phyloP scores from a whole-genome alignment of 2,329 filamentous ascomycete genomes.

The Stagonosporopsis cucurbitacearum region DNA sequence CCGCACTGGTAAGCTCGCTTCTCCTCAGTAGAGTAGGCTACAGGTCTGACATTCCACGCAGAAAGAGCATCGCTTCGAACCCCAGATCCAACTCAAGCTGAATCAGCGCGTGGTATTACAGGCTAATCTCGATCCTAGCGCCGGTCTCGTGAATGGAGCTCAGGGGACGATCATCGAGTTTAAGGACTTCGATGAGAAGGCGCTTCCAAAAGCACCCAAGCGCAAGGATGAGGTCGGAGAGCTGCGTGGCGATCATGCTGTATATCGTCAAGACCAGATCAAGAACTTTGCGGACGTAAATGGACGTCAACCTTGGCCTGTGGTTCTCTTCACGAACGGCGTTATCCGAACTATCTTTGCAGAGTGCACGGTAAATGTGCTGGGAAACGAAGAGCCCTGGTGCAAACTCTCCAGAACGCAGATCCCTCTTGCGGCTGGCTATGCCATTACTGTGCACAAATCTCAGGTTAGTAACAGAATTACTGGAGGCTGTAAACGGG shows the following conservation, averaged over 20 bases:
- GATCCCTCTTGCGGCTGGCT: constrained; percentile 65
- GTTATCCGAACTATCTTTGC: constrained; percentile 56
- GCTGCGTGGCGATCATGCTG: constrained; percentile 47
- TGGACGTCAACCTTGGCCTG: constrained; percentile 53
- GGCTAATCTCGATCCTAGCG: constrained; percentile 53
- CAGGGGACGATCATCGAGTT: constrained; percentile 47
- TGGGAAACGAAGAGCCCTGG: constrained; percentile 56
- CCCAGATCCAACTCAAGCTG: constrained; percentile 54
- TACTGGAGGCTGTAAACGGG: too few relatives aligned
- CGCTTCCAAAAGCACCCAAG: constrained; percentile 36
- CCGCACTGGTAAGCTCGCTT: constrained; percentile 23
- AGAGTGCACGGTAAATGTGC: constrained; percentile 57
- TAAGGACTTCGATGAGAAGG: constrained; percentile 41
- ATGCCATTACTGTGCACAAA: constrained; percentile 70
- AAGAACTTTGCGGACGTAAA: constrained; percentile 48
- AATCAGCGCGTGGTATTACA: constrained; percentile 62
- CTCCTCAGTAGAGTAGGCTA: not conserved
- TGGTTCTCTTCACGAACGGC: constrained; percentile 62
- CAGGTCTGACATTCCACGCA: constrained; percentile 7
- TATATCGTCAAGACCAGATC: constrained; percentile 49
- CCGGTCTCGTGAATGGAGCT: constrained; percentile 45
- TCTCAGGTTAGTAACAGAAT: constrained; percentile 38
- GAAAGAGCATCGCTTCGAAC: constrained; percentile 57
- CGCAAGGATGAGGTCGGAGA: constrained; percentile 4
- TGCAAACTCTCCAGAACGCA: constrained; percentile 64